Base-by-base conservation (phyloP, 129 eudicot genomes). In the Artemisia annua region DNA sequence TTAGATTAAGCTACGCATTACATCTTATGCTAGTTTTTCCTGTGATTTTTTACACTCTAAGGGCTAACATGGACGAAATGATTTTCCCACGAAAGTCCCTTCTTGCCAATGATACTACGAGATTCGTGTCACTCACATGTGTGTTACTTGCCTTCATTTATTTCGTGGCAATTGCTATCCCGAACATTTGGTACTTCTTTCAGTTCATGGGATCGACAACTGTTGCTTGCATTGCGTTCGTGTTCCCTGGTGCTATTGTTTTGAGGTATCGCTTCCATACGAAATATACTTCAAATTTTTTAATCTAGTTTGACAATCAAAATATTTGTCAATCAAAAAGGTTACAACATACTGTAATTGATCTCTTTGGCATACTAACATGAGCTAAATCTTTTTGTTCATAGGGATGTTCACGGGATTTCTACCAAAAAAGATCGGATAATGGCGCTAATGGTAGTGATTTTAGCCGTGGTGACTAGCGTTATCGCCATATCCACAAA, bases 11-110 rank as follows among this genome's bases (percentile, higher is more conserved):
- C 76, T 93, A 93, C 22, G 95, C 98, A 11, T 9, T 89, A 24
- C 98, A 93, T 80, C 91, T 93, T 9, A 86, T 93, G 92, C 82
- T 93, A 18, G 97, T 89, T 15, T 93, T 87, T 69, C 98, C 98
- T 0, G 86, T 93, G 14, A 86, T 93, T 22, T 84, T 87, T 72
- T 93, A 80, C 82, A 85, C 87, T 5, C 46, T 93, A 48, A 80
- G 98, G 77, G 82, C 81, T 8, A 93, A 93, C 65, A 81, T 93
- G 49, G 92, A 89, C 19, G 96, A 93, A 79, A 70, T 93, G 60
- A 66, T 93, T 46, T 93, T 89, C 72, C 84, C 95, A 2, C 81
- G 60, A 70, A 86, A 75, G 52, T 75, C 87, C 9, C 58, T 66
- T 48, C 78, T 86, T 70, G 83, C 86, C 0, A 75, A 75, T 26